Percentiles rank a stretch among this genome's conserved stretches.
Conservation (phyloP, 352 stramenopile genomes). For the Phytopythium montanum region DNA sequence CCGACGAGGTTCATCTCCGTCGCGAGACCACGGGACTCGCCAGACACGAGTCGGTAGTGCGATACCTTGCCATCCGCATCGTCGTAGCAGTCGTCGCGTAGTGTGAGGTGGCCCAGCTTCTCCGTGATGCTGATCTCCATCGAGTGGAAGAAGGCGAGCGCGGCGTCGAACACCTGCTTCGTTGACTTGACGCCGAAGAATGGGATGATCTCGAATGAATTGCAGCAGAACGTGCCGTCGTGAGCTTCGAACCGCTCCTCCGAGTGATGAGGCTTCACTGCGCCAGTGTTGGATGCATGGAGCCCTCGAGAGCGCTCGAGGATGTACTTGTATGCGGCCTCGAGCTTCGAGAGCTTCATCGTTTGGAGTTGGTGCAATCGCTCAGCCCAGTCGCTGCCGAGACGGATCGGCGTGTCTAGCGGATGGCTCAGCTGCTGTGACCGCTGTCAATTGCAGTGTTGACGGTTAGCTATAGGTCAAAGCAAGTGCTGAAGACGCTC, state of each 20-base stretch:
- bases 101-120: slow-evolving; percentile 36
- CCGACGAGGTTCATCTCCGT: slow-evolving; percentile 15
- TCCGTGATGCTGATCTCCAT: slow-evolving; percentile 62
- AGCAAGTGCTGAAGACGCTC: not conserved
- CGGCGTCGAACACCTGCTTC: slow-evolving; percentile 48
- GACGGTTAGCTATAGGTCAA: not conserved
- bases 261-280: not conserved
- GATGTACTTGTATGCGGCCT: slow-evolving; percentile 15
- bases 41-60: slow-evolving; percentile 44
- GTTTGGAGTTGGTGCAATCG: slow-evolving; percentile 17
- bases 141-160: slow-evolving; percentile 41
- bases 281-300: not conserved
- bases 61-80: slow-evolving; percentile 20
- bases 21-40: slow-evolving; percentile 13
- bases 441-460: not conserved
- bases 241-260: slow-evolving; percentile 16
- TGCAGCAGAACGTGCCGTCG: slow-evolving; percentile 28
- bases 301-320: not conserved
- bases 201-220: slow-evolving; percentile 31
- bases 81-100: slow-evolving; percentile 36
- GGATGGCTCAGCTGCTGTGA: slow-evolving; percentile 10
- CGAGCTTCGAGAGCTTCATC: slow-evolving; percentile 28
- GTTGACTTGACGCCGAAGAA: slow-evolving; percentile 40
- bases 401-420: slow-evolving; percentile 23
- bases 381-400: slow-evolving; percentile 14